phyloP scores from a whole-genome alignment of 2,329 filamentous ascomycete genomes.

The Xylariaceae sp. region DNA sequence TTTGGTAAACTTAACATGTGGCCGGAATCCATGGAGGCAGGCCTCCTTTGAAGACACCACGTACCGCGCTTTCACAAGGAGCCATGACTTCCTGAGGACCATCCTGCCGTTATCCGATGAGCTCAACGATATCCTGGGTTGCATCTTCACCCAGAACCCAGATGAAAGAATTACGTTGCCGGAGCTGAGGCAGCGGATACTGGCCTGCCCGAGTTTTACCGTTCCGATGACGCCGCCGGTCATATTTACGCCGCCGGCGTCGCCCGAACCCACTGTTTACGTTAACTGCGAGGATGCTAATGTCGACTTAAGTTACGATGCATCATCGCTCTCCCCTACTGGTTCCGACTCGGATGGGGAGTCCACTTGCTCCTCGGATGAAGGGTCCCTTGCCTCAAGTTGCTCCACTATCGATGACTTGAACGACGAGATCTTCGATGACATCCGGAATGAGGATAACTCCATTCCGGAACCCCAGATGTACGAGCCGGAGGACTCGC shows the following conservation, averaged over 20 bases:
- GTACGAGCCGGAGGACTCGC: conserved; percentile 43
- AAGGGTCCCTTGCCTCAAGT: conserved; percentile 51
- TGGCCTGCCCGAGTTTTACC: conserved; percentile 71
- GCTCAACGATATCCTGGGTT: conserved; percentile 77
- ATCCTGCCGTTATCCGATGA: conserved; percentile 89
- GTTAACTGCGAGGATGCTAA: conserved; percentile 44
- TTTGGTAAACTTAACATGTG: conserved; percentile 93
- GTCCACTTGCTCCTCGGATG: conserved; percentile 46
- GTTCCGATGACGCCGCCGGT: conserved; percentile 35
- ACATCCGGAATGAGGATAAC: conserved; percentile 39
- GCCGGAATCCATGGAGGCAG: conserved; percentile 98
- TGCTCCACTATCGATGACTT: conserved; percentile 48
- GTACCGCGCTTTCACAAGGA: conserved; percentile 83
- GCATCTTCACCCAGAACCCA: conserved; percentile 84
- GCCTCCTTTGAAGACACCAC: conserved; percentile 90
- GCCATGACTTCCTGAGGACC: conserved; percentile 80
- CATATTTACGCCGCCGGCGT: conserved; percentile 38
- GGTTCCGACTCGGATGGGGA: conserved; percentile 40
- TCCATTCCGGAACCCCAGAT: conserved; percentile 37
- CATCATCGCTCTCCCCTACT: conserved; percentile 45
- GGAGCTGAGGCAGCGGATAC: conserved; percentile 72
- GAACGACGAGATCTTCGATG: conserved; percentile 38
- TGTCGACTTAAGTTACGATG: conserved; percentile 40
- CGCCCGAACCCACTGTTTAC: conserved; percentile 42
- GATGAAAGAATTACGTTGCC: conserved; percentile 73